Percentiles rank a stretch among this genome's conserved stretches.
Conservation (phyloP, 2,329 filamentous ascomycete species). For the Trichoderma sp. region DNA sequence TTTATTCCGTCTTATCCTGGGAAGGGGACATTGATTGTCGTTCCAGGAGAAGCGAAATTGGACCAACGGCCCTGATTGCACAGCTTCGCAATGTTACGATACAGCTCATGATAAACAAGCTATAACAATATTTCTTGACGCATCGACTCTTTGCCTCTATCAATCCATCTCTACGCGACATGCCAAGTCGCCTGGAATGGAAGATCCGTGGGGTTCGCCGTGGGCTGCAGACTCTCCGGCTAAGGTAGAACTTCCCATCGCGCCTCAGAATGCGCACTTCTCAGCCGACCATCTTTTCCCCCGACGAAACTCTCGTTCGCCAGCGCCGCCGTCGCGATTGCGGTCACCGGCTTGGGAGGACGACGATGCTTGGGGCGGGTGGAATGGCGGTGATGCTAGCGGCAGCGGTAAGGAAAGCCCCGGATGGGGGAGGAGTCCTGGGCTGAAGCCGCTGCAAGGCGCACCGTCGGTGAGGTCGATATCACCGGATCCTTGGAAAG, state of each 20-base stretch:
- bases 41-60: constrained; percentile 8
- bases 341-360: constrained; percentile 36
- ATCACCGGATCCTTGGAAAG: constrained; percentile 34
- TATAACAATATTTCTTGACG: not conserved
- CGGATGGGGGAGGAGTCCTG: constrained; percentile 38
- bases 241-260: constrained; percentile 40
- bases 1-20: not conserved
- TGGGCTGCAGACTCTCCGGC: constrained; percentile 49
- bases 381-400: constrained; percentile 33
- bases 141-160: not conserved
- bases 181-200: constrained; percentile 49
- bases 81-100: constrained; percentile 1
- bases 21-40: not conserved
- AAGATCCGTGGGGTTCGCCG: constrained; percentile 65
- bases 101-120: not conserved
- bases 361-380: constrained; percentile 40
- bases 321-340: constrained; percentile 23
- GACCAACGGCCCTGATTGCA: not conserved
- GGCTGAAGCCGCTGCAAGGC: constrained; percentile 32
- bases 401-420: constrained; percentile 29
- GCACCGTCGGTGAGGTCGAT: constrained; percentile 29
- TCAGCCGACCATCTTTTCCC: constrained; percentile 30
- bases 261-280: constrained; percentile 37
- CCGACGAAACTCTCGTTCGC: constrained; percentile 27
- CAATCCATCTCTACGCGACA: constrained; percentile 30